Conservation (phyloP, 805 yeast genomes). For the Wickerhamiella galacta region DNA sequence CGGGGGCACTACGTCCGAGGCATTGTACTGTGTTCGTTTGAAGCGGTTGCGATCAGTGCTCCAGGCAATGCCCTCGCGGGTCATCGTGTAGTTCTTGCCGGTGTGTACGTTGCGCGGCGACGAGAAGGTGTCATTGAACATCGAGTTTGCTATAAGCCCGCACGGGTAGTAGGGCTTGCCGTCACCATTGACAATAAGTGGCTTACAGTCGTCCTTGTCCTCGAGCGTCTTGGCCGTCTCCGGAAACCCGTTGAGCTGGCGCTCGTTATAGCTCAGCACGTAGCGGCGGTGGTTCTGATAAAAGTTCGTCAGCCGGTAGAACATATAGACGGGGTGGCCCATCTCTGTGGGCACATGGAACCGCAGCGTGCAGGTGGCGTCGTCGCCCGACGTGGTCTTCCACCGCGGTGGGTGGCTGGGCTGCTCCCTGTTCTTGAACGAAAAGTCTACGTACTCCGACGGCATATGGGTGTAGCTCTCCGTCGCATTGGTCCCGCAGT, state of each 20-base stretch:
- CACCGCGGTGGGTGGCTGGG: conserved; percentile 39
- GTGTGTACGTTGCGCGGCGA: conserved; percentile 27
- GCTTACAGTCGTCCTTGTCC: conserved; percentile 39
- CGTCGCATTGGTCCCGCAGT: conserved; percentile 40
- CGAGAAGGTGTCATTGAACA: conserved; percentile 74
- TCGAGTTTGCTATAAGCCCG: conserved; percentile 85
- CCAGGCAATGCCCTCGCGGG: conserved; percentile 68
- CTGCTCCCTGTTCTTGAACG: conserved; percentile 35
- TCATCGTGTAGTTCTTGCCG: conserved; percentile 25
- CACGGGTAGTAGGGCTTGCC: conserved; percentile 75
- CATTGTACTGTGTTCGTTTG: conserved; percentile 52
- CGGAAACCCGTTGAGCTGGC: conserved; percentile 67
- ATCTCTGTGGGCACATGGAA: conserved; percentile 60
- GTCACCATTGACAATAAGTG: conserved; percentile 31
- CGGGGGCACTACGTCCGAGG: conserved; percentile 73
- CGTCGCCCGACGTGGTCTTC: conserved; percentile 34
- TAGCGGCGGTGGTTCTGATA: conserved; percentile 91
- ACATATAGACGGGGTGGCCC: conserved; percentile 54
- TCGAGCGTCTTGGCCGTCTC: conserved; percentile 35
- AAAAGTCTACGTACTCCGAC: conserved; percentile 35
- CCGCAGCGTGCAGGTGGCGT: conserved; percentile 41
- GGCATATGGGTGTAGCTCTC: conserved; percentile 40
- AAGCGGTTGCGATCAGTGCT: conserved; percentile 52
- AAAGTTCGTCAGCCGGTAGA: conserved; percentile 78
- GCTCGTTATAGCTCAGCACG: conserved; percentile 67